Percentiles rank a stretch among this genome's conserved stretches.
phyloP scores from a whole-genome alignment of 768 basidiomycete species.

The Boletellus ananiceps region DNA sequence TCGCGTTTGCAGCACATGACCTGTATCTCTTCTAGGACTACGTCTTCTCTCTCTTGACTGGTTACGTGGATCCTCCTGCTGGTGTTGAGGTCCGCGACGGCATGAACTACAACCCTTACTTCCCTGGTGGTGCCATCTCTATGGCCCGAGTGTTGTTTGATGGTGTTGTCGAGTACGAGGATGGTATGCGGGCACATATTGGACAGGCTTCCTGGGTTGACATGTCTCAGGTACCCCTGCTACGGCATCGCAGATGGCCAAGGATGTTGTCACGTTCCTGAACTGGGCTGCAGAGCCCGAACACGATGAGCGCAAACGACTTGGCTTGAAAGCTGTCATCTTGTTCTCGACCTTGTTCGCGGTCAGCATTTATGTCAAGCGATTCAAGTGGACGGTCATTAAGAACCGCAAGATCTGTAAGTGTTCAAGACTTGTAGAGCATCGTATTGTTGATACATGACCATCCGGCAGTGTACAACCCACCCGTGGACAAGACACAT shows the following conservation, averaged over 20 bases:
- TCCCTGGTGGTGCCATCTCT: slow-evolving; percentile 97
- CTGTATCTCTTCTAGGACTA: slow-evolving; percentile 64
- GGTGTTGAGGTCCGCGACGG: slow-evolving; percentile 93
- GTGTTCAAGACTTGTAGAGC: slow-evolving; percentile 28
- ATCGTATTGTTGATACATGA: slow-evolving; percentile 4
- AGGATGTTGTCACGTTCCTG: slow-evolving; percentile 94
- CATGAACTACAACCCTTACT: slow-evolving; percentile 99
- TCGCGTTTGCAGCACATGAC: neutral
- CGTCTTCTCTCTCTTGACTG: slow-evolving; percentile 93
- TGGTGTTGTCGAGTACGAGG: slow-evolving; percentile 93
- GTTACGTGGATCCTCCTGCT: slow-evolving; percentile 94
- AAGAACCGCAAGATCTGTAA: slow-evolving; percentile 91
- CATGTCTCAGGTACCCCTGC: slow-evolving; percentile 77
- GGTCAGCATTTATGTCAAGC: slow-evolving; percentile 83
- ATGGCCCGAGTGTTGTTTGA: slow-evolving; percentile 98
- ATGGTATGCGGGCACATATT: slow-evolving; percentile 50
- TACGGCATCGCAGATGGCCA: slow-evolving; percentile 98
- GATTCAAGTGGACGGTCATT: slow-evolving; percentile 90
- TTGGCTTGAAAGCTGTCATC: slow-evolving; percentile 93
- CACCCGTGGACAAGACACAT: slow-evolving; percentile 33
- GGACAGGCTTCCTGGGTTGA: slow-evolving; percentile 4
- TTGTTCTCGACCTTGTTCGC: slow-evolving; percentile 82
- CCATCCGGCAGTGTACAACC: slow-evolving; percentile 34
- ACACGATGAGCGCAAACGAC: slow-evolving; percentile 96
- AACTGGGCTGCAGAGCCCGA: slow-evolving; percentile 98